phyloP scores from a whole-genome alignment of 2,329 filamentous ascomycete species.

The Furcasterigmium sp. region DNA sequence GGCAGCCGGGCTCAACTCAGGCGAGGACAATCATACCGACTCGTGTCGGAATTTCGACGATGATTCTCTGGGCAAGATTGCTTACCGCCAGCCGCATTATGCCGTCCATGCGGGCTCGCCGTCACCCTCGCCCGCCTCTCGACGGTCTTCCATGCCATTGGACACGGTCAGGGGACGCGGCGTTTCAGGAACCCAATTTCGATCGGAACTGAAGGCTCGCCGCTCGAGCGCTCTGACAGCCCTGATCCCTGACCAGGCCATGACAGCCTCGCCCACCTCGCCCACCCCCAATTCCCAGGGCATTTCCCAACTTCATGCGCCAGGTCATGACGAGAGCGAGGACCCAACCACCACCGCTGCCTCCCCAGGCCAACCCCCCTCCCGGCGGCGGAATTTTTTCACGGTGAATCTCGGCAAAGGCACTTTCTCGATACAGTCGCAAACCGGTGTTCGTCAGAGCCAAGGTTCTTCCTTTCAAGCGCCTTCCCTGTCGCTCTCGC shows the following conservation, averaged over 20 bases:
- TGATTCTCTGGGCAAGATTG: background rate
- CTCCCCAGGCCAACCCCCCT: constrained; percentile 19
- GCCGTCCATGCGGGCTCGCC: constrained; percentile 4
- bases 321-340: constrained; percentile 15
- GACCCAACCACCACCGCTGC: constrained; percentile 14
- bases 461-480: constrained; percentile 14
- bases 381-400: constrained; percentile 39
- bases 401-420: constrained; percentile 48
- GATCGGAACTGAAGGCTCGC: constrained; percentile 14
- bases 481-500: constrained; percentile 35
- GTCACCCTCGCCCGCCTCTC: constrained; percentile 6
- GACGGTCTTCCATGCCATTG: constrained; percentile 23
- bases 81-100: background rate
- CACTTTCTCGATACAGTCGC: constrained; percentile 48
- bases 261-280: constrained; percentile 27
- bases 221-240: background rate
- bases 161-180: constrained; percentile 26
- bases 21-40: constrained; percentile 3
- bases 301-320: constrained; percentile 32
- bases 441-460: constrained; percentile 10
- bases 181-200: constrained; percentile 42
- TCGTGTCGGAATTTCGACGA: background rate
- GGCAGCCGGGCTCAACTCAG: background rate
- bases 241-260: constrained; percentile 26
- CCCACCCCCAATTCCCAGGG: constrained; percentile 17